Evolutionary conservation across 345 rosid species (phyloP).

Genomic region (Boechera divaricarpa): DNA sequence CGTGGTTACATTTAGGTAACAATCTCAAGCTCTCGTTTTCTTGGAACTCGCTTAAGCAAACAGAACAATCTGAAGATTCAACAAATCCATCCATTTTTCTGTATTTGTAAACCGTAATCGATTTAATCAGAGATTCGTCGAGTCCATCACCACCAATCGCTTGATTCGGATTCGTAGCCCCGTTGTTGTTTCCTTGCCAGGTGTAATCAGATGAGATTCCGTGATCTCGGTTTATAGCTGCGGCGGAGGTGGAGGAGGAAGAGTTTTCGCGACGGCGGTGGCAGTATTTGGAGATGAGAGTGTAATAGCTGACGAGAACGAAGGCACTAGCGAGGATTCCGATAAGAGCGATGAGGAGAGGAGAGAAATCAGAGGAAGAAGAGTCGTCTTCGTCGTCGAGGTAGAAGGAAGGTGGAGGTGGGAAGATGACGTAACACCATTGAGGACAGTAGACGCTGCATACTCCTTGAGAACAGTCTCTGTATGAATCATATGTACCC

Average conservation of each 20-base stretch:
- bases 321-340: slow-evolving; percentile 85
- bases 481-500: slow-evolving; percentile 51
- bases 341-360: slow-evolving; percentile 68
- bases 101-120: slow-evolving; percentile 63
- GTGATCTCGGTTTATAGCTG: neutral
- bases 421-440: slow-evolving; percentile 81
- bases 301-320: slow-evolving; percentile 72
- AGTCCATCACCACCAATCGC: slow-evolving; percentile 59
- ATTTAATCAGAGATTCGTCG: slow-evolving; percentile 65
- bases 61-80: slow-evolving; percentile 79
- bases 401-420: slow-evolving; percentile 86
- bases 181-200: slow-evolving; percentile 18
- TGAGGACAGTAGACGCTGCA: slow-evolving; percentile 88
- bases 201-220: slow-evolving; percentile 18
- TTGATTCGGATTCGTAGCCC: neutral
- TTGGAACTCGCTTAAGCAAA: slow-evolving; percentile 72
- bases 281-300: slow-evolving; percentile 70
- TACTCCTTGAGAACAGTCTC: slow-evolving; percentile 79
- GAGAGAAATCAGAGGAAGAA: slow-evolving; percentile 71
- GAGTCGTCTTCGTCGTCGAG: slow-evolving; percentile 51
- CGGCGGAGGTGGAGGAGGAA: slow-evolving; percentile 1
- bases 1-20: slow-evolving; percentile 81
- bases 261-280: slow-evolving; percentile 47
- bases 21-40: slow-evolving; percentile 72
- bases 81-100: slow-evolving; percentile 60